Conservation (phyloP, 208 protist genomes). For the Zelonia costaricensis region DNA sequence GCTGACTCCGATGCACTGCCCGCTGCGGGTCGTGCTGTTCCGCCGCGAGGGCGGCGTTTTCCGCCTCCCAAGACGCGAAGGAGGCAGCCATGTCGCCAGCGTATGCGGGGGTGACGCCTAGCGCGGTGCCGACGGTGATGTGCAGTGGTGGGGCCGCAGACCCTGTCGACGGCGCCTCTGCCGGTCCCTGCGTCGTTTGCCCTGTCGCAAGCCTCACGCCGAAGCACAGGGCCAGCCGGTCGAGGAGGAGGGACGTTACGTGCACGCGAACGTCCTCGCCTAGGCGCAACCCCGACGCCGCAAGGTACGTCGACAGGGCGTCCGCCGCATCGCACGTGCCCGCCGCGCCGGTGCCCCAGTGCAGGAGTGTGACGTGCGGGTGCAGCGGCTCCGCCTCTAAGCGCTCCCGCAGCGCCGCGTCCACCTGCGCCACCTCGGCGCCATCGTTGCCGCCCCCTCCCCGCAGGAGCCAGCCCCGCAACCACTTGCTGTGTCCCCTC, state of each 20-base stretch:
- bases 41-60: slow-evolving; percentile 47
- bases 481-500: slow-evolving; percentile 69
- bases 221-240: slow-evolving; percentile 71
- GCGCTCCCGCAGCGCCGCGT: slow-evolving; percentile 45
- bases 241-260: slow-evolving; percentile 57
- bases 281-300: slow-evolving; percentile 6
- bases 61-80: slow-evolving; percentile 52
- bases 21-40: slow-evolving; percentile 6
- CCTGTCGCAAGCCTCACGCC: slow-evolving; percentile 16
- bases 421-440: slow-evolving; percentile 6
- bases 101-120: slow-evolving; percentile 38
- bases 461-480: slow-evolving; percentile 72
- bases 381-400: slow-evolving; percentile 31
- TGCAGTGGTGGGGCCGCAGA: slow-evolving; percentile 41
- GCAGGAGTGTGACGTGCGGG: slow-evolving; percentile 75
- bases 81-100: slow-evolving; percentile 53
- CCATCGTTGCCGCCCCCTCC: slow-evolving; percentile 1
- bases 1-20: slow-evolving; percentile 58
- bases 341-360: slow-evolving; percentile 3
- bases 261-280: slow-evolving; percentile 43
- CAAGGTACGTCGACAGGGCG: slow-evolving; percentile 18
- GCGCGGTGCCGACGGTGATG: slow-evolving; percentile 56
- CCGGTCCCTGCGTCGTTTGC: slow-evolving; percentile 7
- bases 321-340: not conserved
- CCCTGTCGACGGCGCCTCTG: not conserved